Percentiles rank a stretch among this genome's conserved stretches.
These are phyloP conservation scores for Stereocaulon alpinum DNA, from an alignment of 495 filamentous ascomycete genomes.

Conservation along the genomic window DNA sequence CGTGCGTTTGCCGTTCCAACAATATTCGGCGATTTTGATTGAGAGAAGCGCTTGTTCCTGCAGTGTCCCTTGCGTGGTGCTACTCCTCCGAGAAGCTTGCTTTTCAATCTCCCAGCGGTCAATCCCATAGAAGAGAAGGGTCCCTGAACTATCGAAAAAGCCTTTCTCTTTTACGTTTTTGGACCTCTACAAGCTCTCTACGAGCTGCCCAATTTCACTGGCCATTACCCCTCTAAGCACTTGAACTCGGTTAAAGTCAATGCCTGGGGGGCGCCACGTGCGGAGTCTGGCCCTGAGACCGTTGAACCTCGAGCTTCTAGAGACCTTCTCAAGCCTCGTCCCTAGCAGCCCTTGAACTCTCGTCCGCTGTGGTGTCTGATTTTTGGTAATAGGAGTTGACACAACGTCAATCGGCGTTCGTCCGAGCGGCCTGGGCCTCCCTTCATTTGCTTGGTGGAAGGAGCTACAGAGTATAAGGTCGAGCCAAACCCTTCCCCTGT, in stretches of 20 bases:
- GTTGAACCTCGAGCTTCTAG: neutral
- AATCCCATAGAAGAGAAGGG: neutral
- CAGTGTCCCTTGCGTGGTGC: neutral
- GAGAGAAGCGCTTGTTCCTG: neutral
- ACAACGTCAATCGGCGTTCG: neutral
- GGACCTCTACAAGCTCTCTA: neutral
- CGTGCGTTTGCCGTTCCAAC: neutral
- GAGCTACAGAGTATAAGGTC: neutral
- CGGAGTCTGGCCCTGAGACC: neutral
- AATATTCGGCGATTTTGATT: neutral
- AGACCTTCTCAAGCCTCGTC: neutral
- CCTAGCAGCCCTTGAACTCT: neutral
- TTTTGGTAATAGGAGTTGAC: too few species aligned
- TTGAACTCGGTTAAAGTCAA: neutral
- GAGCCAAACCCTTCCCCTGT: neutral
- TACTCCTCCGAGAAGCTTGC: neutral
- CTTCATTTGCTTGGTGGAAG: neutral
- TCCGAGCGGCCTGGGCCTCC: neutral
- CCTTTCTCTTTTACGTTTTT: neutral
- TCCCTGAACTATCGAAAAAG: neutral
- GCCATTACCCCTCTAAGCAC: neutral
- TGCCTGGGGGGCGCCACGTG: neutral
- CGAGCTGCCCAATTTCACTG: neutral
- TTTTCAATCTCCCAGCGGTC: neutral
- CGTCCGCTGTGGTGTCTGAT: too few species aligned